phyloP scores from a whole-genome alignment of 2,329 filamentous ascomycete species.

The Ceratocystis alfenasii region DNA sequence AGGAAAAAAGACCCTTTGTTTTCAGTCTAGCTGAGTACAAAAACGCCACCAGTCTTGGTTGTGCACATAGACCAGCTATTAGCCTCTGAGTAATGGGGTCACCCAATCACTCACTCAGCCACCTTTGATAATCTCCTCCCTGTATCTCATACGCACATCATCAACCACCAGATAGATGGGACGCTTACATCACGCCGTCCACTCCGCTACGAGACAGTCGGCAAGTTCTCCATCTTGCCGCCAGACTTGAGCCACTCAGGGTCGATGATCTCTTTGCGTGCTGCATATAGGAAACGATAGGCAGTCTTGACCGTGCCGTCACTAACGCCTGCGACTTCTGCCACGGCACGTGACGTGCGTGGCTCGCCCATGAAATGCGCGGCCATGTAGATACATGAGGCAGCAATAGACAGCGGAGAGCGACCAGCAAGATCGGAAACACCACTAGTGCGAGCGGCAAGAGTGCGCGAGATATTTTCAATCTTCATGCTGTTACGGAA shows the following conservation, averaged over 20 bases:
- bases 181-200: not conserved
- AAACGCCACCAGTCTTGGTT: not conserved
- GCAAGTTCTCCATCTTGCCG: conserved; percentile 60
- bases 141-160: not conserved
- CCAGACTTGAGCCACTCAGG: conserved; percentile 62
- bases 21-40: no score
- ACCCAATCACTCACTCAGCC: no score
- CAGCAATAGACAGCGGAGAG: conserved; percentile 85
- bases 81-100: no score
- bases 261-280: conserved; percentile 62
- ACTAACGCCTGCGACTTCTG: conserved; percentile 72
- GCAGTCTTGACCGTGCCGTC: conserved; percentile 95
- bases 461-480: conserved; percentile 64
- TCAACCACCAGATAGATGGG: not conserved
- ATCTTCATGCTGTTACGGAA: conserved; percentile 60
- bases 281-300: conserved; percentile 75
- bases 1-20: not conserved
- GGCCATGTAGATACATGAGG: conserved; percentile 93
- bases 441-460: conserved; percentile 65
- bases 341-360: conserved; percentile 76
- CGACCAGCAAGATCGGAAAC: conserved; percentile 78
- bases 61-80: not conserved
- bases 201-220: conserved; percentile 29
- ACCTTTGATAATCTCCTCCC: no score
- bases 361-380: conserved; percentile 72